These are phyloP conservation scores for Sclerotinia spermophila DNA, from an alignment of 2,329 filamentous ascomycete species.

Conservation along the genomic window DNA sequence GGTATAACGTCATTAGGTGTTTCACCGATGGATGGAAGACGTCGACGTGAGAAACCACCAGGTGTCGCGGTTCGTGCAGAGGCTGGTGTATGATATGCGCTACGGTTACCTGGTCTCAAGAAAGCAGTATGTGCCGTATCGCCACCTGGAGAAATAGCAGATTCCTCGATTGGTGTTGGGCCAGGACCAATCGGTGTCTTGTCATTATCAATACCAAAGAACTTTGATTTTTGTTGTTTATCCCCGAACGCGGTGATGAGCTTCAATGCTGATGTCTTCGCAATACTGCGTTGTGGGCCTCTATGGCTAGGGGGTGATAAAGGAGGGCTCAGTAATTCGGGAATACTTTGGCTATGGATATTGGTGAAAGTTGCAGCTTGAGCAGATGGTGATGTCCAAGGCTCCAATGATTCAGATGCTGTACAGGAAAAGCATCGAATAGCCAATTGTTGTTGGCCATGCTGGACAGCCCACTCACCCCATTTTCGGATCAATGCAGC, in stretches of 20 bases:
- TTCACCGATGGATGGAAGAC: slow-evolving; percentile 77
- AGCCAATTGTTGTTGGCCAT: slow-evolving; percentile 83
- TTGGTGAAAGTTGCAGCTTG: slow-evolving; percentile 56
- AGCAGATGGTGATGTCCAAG: slow-evolving; percentile 83
- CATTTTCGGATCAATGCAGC: slow-evolving; percentile 86
- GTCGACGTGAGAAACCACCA: slow-evolving; percentile 56
- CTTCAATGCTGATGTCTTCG: slow-evolving; percentile 80
- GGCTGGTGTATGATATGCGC: slow-evolving; percentile 65
- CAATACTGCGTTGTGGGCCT: slow-evolving; percentile 59
- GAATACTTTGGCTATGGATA: slow-evolving; percentile 55
- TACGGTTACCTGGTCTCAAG: slow-evolving; percentile 62
- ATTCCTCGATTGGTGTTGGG: slow-evolving; percentile 84
- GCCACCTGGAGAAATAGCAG: slow-evolving; percentile 67
- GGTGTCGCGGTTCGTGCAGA: slow-evolving; percentile 62
- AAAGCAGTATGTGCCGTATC: slow-evolving; percentile 64
- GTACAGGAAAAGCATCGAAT: slow-evolving; percentile 93
- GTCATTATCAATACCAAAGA: slow-evolving; percentile 57
- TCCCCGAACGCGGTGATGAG: slow-evolving; percentile 86
- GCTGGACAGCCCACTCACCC: slow-evolving; percentile 86
- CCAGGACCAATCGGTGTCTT: slow-evolving; percentile 74
- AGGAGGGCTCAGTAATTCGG: slow-evolving; percentile 64
- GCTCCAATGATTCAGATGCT: slow-evolving; percentile 76
- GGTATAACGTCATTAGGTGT: slow-evolving; percentile 52
- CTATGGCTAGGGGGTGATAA: slow-evolving; percentile 67
- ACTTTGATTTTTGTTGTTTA: slow-evolving; percentile 56